Conservation (phyloP, 2,329 filamentous ascomycete species). For the Aspergillus carbonarius region DNA sequence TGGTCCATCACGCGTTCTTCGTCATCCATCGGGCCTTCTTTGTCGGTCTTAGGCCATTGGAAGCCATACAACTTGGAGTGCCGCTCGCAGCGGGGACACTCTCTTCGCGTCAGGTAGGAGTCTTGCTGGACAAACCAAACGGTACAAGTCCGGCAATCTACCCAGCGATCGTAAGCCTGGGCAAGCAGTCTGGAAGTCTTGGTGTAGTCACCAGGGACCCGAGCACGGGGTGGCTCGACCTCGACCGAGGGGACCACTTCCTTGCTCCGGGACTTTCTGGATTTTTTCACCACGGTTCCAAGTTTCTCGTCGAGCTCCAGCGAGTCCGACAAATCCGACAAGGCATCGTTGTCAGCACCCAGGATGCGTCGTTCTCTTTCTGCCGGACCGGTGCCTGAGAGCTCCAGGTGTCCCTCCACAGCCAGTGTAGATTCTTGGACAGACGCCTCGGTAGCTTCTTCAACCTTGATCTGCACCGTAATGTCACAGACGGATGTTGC, state of each 20-base stretch:
- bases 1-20: constrained; percentile 74
- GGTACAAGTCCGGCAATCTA: constrained; percentile 81
- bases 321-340: constrained; percentile 28
- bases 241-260: constrained; percentile 41
- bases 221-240: constrained; percentile 38
- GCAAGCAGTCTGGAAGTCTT: constrained; percentile 74
- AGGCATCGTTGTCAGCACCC: constrained; percentile 22
- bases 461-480: constrained; percentile 19
- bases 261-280: constrained; percentile 24
- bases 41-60: constrained; percentile 93
- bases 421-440: neutral
- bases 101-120: constrained; percentile 79
- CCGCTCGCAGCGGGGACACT: constrained; percentile 89
- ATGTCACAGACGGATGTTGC: constrained; percentile 38
- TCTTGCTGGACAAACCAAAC: constrained; percentile 83
- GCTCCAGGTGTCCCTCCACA: neutral
- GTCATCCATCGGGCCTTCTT: constrained; percentile 69
- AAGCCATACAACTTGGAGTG: constrained; percentile 96
- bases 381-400: constrained; percentile 10
- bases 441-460: constrained; percentile 16
- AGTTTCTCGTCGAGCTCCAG: constrained; percentile 29
- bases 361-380: constrained; percentile 11
- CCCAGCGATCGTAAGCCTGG: constrained; percentile 77
- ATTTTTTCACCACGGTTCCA: constrained; percentile 20
- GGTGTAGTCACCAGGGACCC: constrained; percentile 76